Conservation (phyloP, 169 alveolate genomes). For the Cryptosporidium ubiquitum region DNA sequence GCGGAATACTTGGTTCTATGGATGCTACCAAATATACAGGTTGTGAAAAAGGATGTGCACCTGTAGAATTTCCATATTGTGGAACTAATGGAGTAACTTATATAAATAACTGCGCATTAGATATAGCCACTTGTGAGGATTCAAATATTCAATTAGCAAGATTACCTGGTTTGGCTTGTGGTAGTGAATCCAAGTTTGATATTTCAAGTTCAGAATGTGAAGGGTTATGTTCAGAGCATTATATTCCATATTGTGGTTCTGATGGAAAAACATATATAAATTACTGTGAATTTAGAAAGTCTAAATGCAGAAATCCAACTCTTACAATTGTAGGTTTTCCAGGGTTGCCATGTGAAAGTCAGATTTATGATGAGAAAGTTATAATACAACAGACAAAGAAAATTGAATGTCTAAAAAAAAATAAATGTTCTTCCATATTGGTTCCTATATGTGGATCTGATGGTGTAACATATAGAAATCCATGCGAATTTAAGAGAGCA, state of each 20-base stretch:
- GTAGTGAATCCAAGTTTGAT: conserved; percentile 44
- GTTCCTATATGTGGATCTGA: conserved; percentile 64
- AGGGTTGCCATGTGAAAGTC: conserved; percentile 71
- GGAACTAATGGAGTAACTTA: conserved; percentile 67
- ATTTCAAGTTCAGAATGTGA: conserved; percentile 21
- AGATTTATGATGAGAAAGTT: conserved; percentile 61
- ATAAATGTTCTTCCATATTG: conserved; percentile 29
- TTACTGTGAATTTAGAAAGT: conserved; percentile 62
- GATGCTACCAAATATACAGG: conserved; percentile 73
- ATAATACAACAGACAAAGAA: conserved; percentile 21
- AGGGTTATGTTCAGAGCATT: conserved; percentile 64
- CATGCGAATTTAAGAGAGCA: conserved; percentile 58
- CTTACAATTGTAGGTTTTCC: conserved; percentile 71
- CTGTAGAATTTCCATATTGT: conserved; percentile 69
- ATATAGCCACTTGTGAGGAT: conserved; percentile 60
- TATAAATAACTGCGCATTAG: conserved; percentile 51
- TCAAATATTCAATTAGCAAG: conserved; percentile 53
- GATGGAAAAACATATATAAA: conserved; percentile 52
- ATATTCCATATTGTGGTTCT: conserved; percentile 62
- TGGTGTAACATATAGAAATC: conserved; percentile 68
- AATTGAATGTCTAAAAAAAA: conserved; percentile 23
- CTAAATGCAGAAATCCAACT: conserved; percentile 43
- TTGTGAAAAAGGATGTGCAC: conserved; percentile 65
- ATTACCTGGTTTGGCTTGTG: conserved; percentile 70
- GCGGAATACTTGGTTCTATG: conserved; percentile 53